phyloP scores from a whole-genome alignment of 2,329 filamentous ascomycete species.

The Ascomycota sp. region DNA sequence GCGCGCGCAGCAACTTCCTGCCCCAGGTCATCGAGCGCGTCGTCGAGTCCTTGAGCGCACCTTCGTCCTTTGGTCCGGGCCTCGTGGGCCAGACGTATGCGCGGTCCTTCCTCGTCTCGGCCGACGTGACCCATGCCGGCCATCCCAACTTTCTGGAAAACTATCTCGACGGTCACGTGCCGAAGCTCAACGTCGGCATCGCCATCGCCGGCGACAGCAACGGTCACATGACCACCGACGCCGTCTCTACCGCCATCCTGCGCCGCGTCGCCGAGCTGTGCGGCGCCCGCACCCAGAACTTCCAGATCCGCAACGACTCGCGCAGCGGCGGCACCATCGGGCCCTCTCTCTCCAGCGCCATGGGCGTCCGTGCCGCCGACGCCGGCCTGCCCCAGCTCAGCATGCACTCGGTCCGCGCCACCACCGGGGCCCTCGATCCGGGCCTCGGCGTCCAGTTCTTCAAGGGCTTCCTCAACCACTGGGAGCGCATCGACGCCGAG shows the following conservation, averaged over 20 bases:
- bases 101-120: slow-evolving; percentile 77
- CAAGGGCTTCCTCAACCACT: slow-evolving; percentile 73
- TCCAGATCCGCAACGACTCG: slow-evolving; percentile 88
- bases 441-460: slow-evolving; percentile 77
- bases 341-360: slow-evolving; percentile 61
- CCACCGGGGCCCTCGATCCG: slow-evolving; percentile 68
- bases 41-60: slow-evolving; percentile 36
- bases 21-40: slow-evolving; percentile 63
- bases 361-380: slow-evolving; percentile 70
- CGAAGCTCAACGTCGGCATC: slow-evolving; percentile 74
- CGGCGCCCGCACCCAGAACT: slow-evolving; percentile 56
- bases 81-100: slow-evolving; percentile 68
- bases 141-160: slow-evolving; percentile 80
- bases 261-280: slow-evolving; percentile 57
- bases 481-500: slow-evolving; percentile 66
- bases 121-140: slow-evolving; percentile 83
- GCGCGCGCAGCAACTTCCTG: slow-evolving; percentile 76
- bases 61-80: slow-evolving; percentile 28
- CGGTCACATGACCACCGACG: slow-evolving; percentile 91
- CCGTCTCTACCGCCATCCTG: slow-evolving; percentile 63
- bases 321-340: slow-evolving; percentile 88
- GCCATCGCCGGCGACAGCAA: slow-evolving; percentile 67
- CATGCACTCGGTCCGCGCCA: slow-evolving; percentile 86
- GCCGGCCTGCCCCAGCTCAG: slow-evolving; percentile 78
- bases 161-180: slow-evolving; percentile 73